Base-by-base conservation (phyloP, 192 early-diverging fungal species). In the Coemansia sp. region DNA sequence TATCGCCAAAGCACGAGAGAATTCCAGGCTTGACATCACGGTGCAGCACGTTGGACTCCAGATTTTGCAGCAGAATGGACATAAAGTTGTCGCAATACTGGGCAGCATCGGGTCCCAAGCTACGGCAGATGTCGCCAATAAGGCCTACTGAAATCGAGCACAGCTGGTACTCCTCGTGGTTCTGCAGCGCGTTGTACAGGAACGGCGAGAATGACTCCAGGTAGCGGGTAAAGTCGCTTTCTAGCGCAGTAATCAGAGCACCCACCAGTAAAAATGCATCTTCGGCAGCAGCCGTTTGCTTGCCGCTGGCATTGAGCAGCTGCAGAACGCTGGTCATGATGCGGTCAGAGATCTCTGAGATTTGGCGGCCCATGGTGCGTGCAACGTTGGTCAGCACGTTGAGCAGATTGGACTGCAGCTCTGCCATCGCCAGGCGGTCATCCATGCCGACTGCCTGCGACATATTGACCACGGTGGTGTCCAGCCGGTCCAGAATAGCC, bases 1-100 rank as follows among this genome's bases (percentile, higher is more conserved):
- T 89, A 76, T 99, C 96, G 38, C 96, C 96, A 81, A 99, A 94
- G 73, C 87, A 88, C 1, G 94, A 94, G 17, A 99, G 81, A 60
- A 95, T 95, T 12, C 89, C 80, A 3, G 97, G 93, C 80, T 96
- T 96, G 42, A 98, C 89, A 40, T 82, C 83, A 31, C 90, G 84
- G 64, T 91, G 86, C 40, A 98, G 80, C 16, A 82, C 81, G 31
- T 88, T 85, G 8, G 83, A 81, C 70, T 89, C 87, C 45, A 98
- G 79, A 64, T 88, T 83, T 43, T 85, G 80, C 49, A 93, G 76
- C 51, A 98, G 57, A 15, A 89, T 79, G 15, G 83, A 76, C 92
- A 99, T 99, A 54, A 94, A 88, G 26, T 80, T 76, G 53, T 88
- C 82, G 70, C 89, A 94, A 72, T 90, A 96, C n/a, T 83, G 80